Percentiles rank a stretch among this genome's conserved stretches.
Evolutionary conservation across 208 protist species (phyloP).

Genomic region (Zelonia costaricensis): DNA sequence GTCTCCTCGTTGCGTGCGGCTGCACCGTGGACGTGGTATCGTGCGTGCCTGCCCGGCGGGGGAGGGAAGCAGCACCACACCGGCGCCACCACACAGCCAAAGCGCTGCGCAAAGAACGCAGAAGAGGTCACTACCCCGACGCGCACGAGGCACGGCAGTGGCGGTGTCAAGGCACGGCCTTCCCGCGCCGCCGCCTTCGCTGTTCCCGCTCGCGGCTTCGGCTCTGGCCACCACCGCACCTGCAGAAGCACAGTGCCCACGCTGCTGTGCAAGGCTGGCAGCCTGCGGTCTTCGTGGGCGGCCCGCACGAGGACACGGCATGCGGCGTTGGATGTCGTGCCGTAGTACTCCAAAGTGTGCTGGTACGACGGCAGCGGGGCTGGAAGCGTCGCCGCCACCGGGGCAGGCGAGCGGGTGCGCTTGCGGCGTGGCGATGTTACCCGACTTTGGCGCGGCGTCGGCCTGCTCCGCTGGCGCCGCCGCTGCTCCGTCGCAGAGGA

Average conservation of each 20-base stretch:
- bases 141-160: slow-evolving; percentile 17
- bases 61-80: slow-evolving; percentile 54
- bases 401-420: neutral
- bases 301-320: slow-evolving; percentile 46
- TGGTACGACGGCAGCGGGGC: slow-evolving; percentile 6
- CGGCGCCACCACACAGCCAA: slow-evolving; percentile 53
- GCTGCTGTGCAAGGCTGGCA: slow-evolving; percentile 23
- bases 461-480: neutral
- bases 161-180: too few relatives aligned
- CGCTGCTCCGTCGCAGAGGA: slow-evolving; percentile 14
- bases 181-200: neutral
- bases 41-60: neutral
- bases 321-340: slow-evolving; percentile 38
- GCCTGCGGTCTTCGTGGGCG: slow-evolving; percentile 7
- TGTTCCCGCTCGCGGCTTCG: too few relatives aligned
- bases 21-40: neutral
- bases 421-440: slow-evolving; percentile 4
- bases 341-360: slow-evolving; percentile 22
- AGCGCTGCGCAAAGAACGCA: slow-evolving; percentile 67
- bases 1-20: neutral
- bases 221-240: slow-evolving; percentile 4
- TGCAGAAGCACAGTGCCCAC: slow-evolving; percentile 31
- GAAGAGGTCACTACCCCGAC: slow-evolving; percentile 52
- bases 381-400: neutral
- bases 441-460: neutral